Base-by-base conservation (phyloP, 306 rosid species). In the Quercus gilva region DNA sequence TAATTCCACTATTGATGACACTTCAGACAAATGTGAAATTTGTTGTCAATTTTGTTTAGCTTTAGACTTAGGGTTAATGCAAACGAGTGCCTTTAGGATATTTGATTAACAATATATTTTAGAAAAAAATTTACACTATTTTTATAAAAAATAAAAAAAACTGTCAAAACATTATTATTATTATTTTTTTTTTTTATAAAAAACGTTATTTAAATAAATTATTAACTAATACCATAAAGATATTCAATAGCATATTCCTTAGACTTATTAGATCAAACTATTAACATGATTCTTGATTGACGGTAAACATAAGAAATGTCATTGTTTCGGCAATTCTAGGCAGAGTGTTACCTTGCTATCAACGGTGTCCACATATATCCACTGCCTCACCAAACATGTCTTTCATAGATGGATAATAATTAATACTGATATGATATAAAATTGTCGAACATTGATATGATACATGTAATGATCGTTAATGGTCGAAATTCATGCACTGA, bases 61-160 rank as follows among this genome's bases (percentile, higher is more conserved):
- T 41, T 8, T 7, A 2, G 1, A 41, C 45, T 41, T 41, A 8
- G 0, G 0, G 41, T 35, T 0, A 35, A 35, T 6, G 2, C 2
- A 5, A 35, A 35, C 0, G 0, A 35, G 0, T 35, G 2, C 0
- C 9, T 0, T 33, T 33, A 5, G 0, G 1, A 1, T 0, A 33
- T 33, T 33, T 33, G 0, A 0, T 33, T 33, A 33, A 33, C 1
- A 33, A 33, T 33, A 0, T 0, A 33, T 33, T 33, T 33, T 4
- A 31, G 0, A 0, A 33, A 33, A 33, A 33, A 33, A 5, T 1
- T 33, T 5, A 5, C 1, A 1, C 1, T 0, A 33, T 5, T 5
- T 33, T 33, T 5, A 33, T 33, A 2, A 5, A 0, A 33, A 5
- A 33, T 1, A 1, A 33, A 33, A 33, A 33, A 33, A 5, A 33